A percentile compares a stretch with the other conserved stretches of the same genome.
Conservation (phyloP, 768 basidiomycete species). For the Filobasidium wieringae region DNA sequence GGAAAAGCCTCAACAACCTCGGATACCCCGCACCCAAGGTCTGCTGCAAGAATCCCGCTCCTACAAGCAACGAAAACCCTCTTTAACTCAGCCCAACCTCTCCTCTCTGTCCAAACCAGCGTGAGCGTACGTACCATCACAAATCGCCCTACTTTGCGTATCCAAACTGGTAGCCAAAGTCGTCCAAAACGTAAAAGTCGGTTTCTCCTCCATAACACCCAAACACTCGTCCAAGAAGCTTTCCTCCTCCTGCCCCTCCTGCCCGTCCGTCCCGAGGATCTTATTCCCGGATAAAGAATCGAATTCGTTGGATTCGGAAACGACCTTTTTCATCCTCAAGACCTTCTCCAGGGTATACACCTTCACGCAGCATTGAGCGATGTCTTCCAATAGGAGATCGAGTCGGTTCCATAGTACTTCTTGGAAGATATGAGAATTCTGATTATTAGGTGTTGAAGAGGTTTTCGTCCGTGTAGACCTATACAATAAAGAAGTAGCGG, state of each 20-base stretch:
- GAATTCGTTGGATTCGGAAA: slow-evolving; percentile 51
- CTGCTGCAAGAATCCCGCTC: slow-evolving; percentile 64
- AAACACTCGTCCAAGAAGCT: background rate
- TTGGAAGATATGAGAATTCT: slow-evolving; percentile 76
- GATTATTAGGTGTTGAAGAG: slow-evolving; percentile 52
- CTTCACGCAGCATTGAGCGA: slow-evolving; percentile 85
- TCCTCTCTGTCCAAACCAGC: too few relatives aligned
- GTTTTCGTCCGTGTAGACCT: slow-evolving; percentile 1
- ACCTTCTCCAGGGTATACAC: slow-evolving; percentile 95
- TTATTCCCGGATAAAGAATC: slow-evolving; percentile 53
- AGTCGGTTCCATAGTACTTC: slow-evolving; percentile 69
- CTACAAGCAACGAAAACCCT: background rate
- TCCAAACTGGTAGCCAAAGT: slow-evolving; percentile 69
- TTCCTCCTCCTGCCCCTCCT: background rate
- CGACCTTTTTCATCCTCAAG: slow-evolving; percentile 65
- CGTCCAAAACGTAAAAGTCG: slow-evolving; percentile 83
- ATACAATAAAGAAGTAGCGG: slow-evolving; percentile 46
- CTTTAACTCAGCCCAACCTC: too few relatives aligned
- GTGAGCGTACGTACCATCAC: slow-evolving; percentile 50
- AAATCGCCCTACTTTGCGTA: slow-evolving; percentile 64
- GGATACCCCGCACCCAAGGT: slow-evolving; percentile 79
- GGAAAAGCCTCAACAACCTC: slow-evolving; percentile 74
- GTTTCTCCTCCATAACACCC: slow-evolving; percentile 77
- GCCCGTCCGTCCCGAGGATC: background rate
- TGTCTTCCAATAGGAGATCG: slow-evolving; percentile 71